Evolutionary conservation across 768 basidiomycete species (phyloP), one percentile per base, ranked within the genome.

Genomic region (Daedaleopsis nitida): DNA sequence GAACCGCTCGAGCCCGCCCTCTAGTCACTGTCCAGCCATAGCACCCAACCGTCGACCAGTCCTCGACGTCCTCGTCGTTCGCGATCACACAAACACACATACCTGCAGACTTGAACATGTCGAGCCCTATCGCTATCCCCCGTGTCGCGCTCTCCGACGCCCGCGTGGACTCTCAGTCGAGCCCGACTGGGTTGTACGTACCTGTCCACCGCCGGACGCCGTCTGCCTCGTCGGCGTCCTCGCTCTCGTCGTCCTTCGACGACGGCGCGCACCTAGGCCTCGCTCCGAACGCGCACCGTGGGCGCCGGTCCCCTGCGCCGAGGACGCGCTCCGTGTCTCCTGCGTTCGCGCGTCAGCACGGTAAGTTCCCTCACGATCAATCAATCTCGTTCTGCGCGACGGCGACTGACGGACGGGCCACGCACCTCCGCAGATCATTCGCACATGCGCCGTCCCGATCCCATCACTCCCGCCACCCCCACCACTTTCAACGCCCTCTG

Each of bases 151-250:
- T 13, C 51, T 27, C 8, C 55, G 11, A 17, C 14, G 19, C 52
- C 52, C 37, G 16, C 16, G 34, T 16, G 35, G 8, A n/a, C n/a
- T 32, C 51, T 32, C n/a, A 24, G 32, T 34, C 45, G 10, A 21
- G 7, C 39, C 14, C 55, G 21, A 43, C 49, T 14, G 60, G 55
- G 10, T 38, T 66, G 52, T 69, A 69, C 65, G 63, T 69, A 24
- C 68, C 68, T 19, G 57, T 69, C 17, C 68, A 69, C 64, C 54
- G 58, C 19, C 65, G 68, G 50, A 50, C 52, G 45, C 61, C 59
- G 52, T 62, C 66, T 23, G 38, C 55, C 19, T 45, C 61, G 12
- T 63, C 63, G 1, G 47, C 14, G 21, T 49, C 43, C 65, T 56
- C 63, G 14, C 19, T 47, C 11, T 65, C 64, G 43, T 50, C 34